These are phyloP conservation scores for Colletotrichum sp. DNA, from an alignment of 2,329 filamentous ascomycete species.

Conservation along the genomic window DNA sequence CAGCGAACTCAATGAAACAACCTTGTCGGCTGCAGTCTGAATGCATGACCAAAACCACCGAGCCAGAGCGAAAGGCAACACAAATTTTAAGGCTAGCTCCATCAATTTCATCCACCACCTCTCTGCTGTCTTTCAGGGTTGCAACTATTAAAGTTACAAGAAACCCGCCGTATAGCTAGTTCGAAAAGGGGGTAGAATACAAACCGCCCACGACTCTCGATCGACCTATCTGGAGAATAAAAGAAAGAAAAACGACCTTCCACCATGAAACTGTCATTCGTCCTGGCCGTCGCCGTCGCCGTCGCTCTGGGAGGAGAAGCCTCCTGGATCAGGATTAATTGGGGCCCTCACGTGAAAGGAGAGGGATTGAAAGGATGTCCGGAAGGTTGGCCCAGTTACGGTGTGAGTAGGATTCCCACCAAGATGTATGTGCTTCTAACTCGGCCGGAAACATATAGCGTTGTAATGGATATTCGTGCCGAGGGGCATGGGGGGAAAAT, in stretches of 20 bases:
- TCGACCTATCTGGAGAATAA: neutral
- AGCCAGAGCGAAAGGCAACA: neutral
- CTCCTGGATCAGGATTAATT: too few relatives aligned
- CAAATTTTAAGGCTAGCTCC: neutral
- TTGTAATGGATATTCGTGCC: neutral
- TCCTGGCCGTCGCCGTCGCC: neutral
- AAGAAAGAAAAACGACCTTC: neutral
- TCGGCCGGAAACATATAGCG: neutral
- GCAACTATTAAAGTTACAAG: neutral
- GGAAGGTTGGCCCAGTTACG: neutral
- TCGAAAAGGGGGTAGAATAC: neutral
- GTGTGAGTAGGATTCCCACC: neutral
- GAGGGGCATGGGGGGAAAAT: neutral
- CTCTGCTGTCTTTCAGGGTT: neutral
- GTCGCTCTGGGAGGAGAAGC: neutral
- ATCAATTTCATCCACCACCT: neutral
- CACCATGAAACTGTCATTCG: neutral
- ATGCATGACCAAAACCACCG: neutral
- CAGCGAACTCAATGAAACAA: neutral
- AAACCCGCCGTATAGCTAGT: neutral
- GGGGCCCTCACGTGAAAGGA: too few relatives aligned
- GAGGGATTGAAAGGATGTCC: neutral
- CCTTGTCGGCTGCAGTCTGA: neutral
- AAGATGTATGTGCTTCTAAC: neutral
- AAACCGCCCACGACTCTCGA: neutral